A percentile compares a stretch with the other conserved stretches of the same genome.
Conservation (phyloP, 73 alveolate species). For the Symbiodinium pilosum region DNA sequence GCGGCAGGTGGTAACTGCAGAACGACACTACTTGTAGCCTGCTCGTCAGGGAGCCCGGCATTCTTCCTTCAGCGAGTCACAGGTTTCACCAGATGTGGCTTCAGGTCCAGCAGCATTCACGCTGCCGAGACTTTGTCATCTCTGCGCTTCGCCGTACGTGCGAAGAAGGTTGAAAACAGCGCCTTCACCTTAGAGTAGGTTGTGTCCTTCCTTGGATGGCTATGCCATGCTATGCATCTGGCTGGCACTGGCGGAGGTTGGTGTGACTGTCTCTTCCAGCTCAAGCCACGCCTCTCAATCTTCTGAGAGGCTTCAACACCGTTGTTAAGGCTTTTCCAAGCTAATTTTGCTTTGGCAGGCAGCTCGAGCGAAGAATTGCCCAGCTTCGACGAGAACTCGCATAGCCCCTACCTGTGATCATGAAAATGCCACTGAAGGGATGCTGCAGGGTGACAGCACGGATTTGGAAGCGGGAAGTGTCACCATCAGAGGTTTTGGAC, state of each 20-base stretch:
- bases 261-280: background rate
- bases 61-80: no score
- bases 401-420: no score
- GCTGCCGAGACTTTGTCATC: slow-evolving; percentile 49
- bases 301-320: background rate
- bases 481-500: no score
- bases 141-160: slow-evolving; percentile 72
- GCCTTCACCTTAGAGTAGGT: background rate
- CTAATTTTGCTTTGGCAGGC: background rate
- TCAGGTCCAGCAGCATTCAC: slow-evolving; percentile 51
- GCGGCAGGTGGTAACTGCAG: slow-evolving; percentile 80
- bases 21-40: slow-evolving; percentile 64
- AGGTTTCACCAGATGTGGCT: no score
- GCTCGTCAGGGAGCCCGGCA: slow-evolving; percentile 35
- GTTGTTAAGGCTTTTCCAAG: background rate
- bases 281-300: background rate
- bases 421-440: no score
- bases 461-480: no score
- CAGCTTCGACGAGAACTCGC: slow-evolving; percentile 32
- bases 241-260: background rate
- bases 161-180: slow-evolving; percentile 62
- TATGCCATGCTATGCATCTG: background rate
- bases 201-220: background rate
- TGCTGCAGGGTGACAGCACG: no score
- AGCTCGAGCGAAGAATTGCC: slow-evolving; percentile 1